These are phyloP conservation scores for Hymenoscyphus linearis DNA, from an alignment of 2,329 filamentous ascomycete species.

Conservation along the genomic window DNA sequence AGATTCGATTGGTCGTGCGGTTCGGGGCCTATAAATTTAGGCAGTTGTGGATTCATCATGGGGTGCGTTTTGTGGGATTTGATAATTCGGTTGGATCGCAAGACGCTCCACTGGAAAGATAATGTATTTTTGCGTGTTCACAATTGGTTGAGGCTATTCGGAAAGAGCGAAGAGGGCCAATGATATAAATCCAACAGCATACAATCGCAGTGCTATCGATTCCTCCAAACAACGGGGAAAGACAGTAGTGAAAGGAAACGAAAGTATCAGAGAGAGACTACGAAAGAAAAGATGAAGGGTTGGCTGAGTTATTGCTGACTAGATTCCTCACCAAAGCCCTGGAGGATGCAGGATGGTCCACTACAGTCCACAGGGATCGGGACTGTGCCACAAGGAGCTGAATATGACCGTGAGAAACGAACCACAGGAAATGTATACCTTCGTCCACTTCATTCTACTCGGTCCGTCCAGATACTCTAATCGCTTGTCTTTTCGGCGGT, in stretches of 20 bases:
- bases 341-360: background rate
- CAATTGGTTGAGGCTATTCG: background rate
- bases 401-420: background rate
- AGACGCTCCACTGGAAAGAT: background rate
- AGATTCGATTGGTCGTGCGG: background rate
- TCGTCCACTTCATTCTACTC: background rate
- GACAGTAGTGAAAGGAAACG: background rate
- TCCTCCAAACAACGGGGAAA: background rate
- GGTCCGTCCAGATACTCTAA: background rate
- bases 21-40: background rate
- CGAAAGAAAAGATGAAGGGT: background rate
- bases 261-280: background rate
- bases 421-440: background rate
- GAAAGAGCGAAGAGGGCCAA: background rate
- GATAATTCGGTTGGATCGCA: background rate
- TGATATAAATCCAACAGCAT: background rate
- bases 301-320: no score
- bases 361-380: background rate
- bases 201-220: background rate
- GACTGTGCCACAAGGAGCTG: background rate
- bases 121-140: background rate
- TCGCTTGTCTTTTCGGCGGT: background rate
- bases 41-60: background rate
- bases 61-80: background rate
- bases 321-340: background rate